phyloP scores from a whole-genome alignment of 2,329 filamentous ascomycete genomes.

The Monilinia fructigena region DNA sequence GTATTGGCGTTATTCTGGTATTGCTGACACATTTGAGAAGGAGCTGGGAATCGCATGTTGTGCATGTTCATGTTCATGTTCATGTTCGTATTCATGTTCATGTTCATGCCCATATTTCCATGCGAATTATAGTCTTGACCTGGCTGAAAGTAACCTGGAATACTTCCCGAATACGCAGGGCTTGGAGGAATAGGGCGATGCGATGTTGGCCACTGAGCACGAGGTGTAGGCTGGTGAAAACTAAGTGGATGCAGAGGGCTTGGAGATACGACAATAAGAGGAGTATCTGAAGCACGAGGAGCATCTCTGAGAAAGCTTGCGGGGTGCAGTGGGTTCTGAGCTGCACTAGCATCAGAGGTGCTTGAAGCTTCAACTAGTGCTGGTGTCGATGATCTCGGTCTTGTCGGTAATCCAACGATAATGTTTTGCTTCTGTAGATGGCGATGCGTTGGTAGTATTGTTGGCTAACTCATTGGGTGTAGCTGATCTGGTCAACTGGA shows the following conservation, averaged over 20 bases:
- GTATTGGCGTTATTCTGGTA: background rate
- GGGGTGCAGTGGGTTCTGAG: background rate
- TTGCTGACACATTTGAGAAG: background rate
- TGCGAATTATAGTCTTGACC: background rate
- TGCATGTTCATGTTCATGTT: background rate
- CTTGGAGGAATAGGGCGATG: slow-evolving; percentile 1
- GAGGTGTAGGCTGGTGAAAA: slow-evolving; percentile 12
- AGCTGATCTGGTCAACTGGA: background rate
- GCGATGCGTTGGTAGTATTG: background rate
- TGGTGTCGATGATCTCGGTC: background rate
- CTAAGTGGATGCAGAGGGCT: background rate
- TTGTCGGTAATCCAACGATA: background rate
- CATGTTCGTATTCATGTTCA: background rate
- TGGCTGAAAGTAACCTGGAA: slow-evolving; percentile 1
- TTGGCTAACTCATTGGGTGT: background rate
- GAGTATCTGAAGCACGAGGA: background rate
- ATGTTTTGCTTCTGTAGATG: background rate
- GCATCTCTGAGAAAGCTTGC: background rate
- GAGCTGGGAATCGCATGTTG: background rate
- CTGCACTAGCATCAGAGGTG: too few relatives aligned
- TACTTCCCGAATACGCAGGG: slow-evolving; percentile 1
- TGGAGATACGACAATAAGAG: background rate
- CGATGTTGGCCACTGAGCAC: slow-evolving; percentile 2
- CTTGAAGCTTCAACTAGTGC: background rate
- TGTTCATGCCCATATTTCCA: background rate